Conservation (phyloP, 306 rosid species). For the Dryas alaskensis region DNA sequence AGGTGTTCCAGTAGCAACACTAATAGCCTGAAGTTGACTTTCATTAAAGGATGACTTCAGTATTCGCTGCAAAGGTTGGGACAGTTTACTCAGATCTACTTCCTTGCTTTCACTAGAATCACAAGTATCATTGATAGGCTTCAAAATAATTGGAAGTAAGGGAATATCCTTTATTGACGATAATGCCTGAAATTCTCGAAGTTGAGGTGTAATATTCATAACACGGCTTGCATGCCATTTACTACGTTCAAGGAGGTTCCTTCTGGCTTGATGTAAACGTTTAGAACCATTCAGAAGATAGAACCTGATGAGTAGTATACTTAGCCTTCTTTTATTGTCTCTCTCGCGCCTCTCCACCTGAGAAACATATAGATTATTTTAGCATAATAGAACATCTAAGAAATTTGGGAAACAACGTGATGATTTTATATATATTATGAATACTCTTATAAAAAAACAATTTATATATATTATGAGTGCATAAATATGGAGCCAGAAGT, state of each 20-base stretch:
- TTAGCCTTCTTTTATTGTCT: constrained; percentile 65
- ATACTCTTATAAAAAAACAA: neutral
- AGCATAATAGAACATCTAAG: constrained; percentile 20
- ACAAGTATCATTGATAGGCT: constrained; percentile 45
- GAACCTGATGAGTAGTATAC: constrained; percentile 66
- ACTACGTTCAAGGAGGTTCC: constrained; percentile 81
- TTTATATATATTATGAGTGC: neutral
- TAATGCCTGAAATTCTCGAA: constrained; percentile 93
- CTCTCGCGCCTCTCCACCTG: constrained; percentile 98
- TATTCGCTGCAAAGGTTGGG: constrained; percentile 69
- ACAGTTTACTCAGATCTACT: constrained; percentile 60
- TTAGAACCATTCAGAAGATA: constrained; percentile 79
- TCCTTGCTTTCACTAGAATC: constrained; percentile 38
- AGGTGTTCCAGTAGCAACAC: constrained; percentile 52
- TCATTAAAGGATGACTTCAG: constrained; percentile 75
- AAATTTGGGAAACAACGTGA: neutral
- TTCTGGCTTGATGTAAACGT: constrained; percentile 85
- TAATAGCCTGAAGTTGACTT: constrained; percentile 82
- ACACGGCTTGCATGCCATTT: constrained; percentile 90
- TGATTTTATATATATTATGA: neutral
- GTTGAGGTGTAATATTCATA: constrained; percentile 87
- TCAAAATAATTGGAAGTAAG: constrained; percentile 68
- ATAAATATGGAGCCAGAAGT: neutral
- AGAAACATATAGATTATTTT: constrained; percentile 38
- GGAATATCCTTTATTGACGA: constrained; percentile 80